These are phyloP conservation scores for Paramecium bursaria DNA, from an alignment of 73 alveolate species.

Conservation along the genomic window DNA sequence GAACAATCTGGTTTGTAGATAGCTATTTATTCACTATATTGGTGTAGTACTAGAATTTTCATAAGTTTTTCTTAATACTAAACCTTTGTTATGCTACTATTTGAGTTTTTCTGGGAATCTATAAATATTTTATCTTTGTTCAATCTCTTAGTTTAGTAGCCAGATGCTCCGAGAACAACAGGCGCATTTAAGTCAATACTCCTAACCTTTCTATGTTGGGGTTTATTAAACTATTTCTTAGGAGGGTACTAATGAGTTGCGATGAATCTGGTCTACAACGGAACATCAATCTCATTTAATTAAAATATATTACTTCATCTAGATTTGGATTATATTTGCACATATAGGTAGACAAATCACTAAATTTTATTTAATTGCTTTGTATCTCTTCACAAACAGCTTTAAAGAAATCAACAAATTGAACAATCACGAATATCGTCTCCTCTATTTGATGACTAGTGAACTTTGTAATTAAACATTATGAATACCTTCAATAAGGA, in stretches of 20 bases:
- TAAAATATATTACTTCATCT: neutral
- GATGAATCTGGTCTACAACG: conserved; percentile 10
- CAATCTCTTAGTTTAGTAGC: conserved; percentile 10
- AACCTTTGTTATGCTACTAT: conserved; percentile 27
- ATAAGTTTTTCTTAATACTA: conserved; percentile 5
- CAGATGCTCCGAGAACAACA: conserved; percentile 27
- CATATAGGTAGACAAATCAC: conserved; percentile 41
- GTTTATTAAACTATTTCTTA: conserved; percentile 20
- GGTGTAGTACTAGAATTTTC: conserved; percentile 21
- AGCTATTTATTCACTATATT: conserved; percentile 41
- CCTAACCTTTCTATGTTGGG: conserved; percentile 41
- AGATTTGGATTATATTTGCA: conserved; percentile 57
- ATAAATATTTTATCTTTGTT: conserved; percentile 33
- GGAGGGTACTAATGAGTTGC: conserved; percentile 50
- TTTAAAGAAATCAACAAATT: conserved; percentile 47
- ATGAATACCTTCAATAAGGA: neutral
- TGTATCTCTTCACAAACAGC: conserved; percentile 45
- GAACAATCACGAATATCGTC: conserved; percentile 18
- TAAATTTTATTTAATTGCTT: conserved; percentile 23
- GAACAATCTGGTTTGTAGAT: conserved; percentile 54
- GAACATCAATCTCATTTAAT: conserved; percentile 40
- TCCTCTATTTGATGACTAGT: conserved; percentile 42
- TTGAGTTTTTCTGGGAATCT: conserved; percentile 34
- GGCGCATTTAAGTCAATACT: conserved; percentile 43
- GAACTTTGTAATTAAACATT: conserved; percentile 11